Evolutionary conservation across 2,329 filamentous ascomycete genomes (phyloP).

Genomic region (Mariannaea elegans): DNA sequence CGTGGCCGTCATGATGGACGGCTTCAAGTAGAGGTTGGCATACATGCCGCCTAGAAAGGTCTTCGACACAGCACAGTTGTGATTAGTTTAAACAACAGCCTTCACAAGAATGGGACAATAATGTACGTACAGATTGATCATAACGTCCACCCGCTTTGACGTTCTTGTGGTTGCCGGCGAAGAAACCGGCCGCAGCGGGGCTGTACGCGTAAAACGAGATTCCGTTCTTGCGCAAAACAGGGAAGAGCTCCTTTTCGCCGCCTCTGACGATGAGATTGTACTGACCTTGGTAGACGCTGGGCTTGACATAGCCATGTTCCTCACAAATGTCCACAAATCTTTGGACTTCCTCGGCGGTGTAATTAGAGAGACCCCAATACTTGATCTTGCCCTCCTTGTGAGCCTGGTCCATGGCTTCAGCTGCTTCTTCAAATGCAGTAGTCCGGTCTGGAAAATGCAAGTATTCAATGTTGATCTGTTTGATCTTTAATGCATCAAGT

Average conservation of each 20-base stretch:
- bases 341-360: conserved; percentile 53
- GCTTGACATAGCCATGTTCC: conserved; percentile 50
- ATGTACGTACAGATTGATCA: conserved; percentile 34
- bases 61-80: no score
- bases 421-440: conserved; percentile 52
- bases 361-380: conserved; percentile 58
- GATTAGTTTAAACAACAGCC: no score
- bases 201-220: conserved; percentile 57
- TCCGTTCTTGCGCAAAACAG: conserved; percentile 50
- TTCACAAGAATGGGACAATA: no score
- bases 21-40: conserved; percentile 37
- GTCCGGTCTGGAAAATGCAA: conserved; percentile 46
- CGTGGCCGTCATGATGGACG: conserved; percentile 39
- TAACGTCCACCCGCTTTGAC: conserved; percentile 32
- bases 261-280: conserved; percentile 56
- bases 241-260: conserved; percentile 53
- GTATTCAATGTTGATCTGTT: conserved; percentile 33
- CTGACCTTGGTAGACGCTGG: conserved; percentile 57
- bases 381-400: conserved; percentile 53
- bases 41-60: conserved; percentile 37
- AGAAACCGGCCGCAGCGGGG: conserved; percentile 35
- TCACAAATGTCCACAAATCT: conserved; percentile 54
- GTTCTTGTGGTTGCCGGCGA: conserved; percentile 37
- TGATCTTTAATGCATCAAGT: conserved; percentile 39
- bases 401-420: conserved; percentile 52